These are phyloP conservation scores for Saturnispora zaruensis DNA, from an alignment of 805 yeast genomes.

Conservation along the genomic window DNA sequence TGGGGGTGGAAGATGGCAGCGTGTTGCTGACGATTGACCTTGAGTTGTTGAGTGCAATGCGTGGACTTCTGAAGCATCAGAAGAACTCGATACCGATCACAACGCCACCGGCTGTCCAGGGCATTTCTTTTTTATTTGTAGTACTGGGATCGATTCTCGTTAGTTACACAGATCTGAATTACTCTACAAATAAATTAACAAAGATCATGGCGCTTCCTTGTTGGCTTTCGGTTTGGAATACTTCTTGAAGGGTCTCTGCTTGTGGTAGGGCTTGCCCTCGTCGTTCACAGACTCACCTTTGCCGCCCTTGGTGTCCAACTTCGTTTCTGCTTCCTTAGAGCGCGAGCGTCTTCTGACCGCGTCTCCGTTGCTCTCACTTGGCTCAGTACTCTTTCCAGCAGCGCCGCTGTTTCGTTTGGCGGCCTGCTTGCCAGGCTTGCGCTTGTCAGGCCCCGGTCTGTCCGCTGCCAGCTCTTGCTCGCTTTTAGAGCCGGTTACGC, in stretches of 20 bases:
- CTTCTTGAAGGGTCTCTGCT: neutral
- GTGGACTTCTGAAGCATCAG: constrained; percentile 22
- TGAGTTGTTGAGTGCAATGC: constrained; percentile 33
- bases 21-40: constrained; percentile 33
- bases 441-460: neutral
- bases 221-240: neutral
- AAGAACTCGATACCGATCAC: constrained; percentile 36
- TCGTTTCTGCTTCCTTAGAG: neutral
- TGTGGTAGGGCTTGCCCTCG: neutral
- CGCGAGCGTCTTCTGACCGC: neutral
- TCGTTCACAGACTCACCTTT: neutral
- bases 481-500: neutral
- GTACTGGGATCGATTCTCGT: constrained; percentile 2
- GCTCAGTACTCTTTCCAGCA: neutral
- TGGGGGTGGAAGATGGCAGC: constrained; percentile 25
- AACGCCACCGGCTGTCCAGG: constrained; percentile 13
- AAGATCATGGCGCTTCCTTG: neutral
- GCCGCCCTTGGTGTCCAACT: neutral
- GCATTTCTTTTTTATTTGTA: constrained; percentile 1
- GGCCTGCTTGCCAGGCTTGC: neutral
- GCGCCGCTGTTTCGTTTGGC: neutral
- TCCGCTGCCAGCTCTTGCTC: neutral
- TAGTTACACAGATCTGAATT: neutral
- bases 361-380: neutral
- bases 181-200: neutral